Conservation (phyloP, 2,329 filamentous ascomycete species). For the Apiospora kogelbergensis region DNA sequence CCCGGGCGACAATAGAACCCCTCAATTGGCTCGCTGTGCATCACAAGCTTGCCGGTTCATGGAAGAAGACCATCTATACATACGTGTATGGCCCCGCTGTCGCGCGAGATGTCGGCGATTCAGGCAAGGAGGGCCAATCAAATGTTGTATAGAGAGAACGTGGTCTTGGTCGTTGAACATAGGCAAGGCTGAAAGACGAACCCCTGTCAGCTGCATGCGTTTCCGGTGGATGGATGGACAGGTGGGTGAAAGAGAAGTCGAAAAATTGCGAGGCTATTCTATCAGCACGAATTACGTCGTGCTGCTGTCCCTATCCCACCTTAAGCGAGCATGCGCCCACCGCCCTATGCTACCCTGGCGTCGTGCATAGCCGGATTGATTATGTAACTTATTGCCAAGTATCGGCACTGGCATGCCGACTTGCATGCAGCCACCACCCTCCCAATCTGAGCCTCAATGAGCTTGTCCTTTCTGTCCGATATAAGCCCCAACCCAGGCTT, state of each 20-base stretch:
- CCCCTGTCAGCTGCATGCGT: neutral
- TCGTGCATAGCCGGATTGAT: neutral
- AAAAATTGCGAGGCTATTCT: constrained; percentile 5
- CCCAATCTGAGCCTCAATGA: neutral
- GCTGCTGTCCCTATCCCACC: neutral
- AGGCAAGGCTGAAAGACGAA: neutral
- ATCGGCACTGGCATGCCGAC: neutral
- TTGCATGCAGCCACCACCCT: neutral
- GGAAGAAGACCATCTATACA: constrained; percentile 1
- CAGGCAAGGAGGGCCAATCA: neutral
- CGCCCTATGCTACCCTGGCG: neutral
- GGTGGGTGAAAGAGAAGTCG: neutral
- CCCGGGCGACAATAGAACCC: neutral
- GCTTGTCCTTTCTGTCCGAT: neutral
- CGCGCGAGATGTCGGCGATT: neutral
- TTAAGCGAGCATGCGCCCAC: neutral
- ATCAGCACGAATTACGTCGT: neutral
- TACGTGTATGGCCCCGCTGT: constrained; percentile 2
- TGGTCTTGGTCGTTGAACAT: neutral
- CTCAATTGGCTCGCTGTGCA: neutral
- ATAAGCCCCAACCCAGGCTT: too few species aligned
- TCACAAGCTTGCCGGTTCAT: neutral
- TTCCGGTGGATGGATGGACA: neutral
- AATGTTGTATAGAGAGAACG: neutral
- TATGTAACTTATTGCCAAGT: constrained; percentile 3